These are phyloP conservation scores for Pseudopithomyces maydicus DNA, from an alignment of 2,329 filamentous ascomycete genomes.

Conservation along the genomic window DNA sequence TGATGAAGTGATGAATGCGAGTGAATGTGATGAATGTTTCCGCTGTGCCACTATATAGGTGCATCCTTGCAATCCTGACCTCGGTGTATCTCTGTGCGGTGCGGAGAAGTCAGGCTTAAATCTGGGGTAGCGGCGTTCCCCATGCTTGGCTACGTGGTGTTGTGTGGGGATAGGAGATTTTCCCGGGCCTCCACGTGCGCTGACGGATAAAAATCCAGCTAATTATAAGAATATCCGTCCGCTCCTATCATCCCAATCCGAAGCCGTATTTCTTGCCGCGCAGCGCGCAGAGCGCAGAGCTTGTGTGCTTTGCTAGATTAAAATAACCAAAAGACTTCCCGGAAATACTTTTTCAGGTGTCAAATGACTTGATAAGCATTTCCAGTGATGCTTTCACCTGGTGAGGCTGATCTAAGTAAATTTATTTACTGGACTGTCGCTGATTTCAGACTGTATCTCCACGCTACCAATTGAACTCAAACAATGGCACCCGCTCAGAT, in stretches of 20 bases:
- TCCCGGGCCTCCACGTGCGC: background rate
- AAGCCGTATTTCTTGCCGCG: background rate
- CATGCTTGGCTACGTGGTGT: background rate
- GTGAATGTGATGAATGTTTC: too few species aligned
- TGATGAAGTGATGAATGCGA: too few species aligned
- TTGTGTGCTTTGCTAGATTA: background rate
- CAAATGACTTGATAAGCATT: too few species aligned
- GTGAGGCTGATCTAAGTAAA: background rate
- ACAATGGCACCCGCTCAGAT: background rate
- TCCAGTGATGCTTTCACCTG: too few species aligned
- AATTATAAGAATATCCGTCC: slow-evolving; percentile 9
- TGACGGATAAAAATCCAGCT: slow-evolving; percentile 9
- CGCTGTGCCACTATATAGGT: too few species aligned
- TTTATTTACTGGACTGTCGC: background rate
- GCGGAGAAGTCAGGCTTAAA: background rate
- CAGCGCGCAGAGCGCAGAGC: too few species aligned
- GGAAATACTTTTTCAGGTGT: too few species aligned
- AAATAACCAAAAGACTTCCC: too few species aligned
- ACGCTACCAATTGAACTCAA: too few species aligned
- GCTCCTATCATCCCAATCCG: background rate
- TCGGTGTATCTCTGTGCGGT: too few species aligned
- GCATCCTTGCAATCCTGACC: too few species aligned
- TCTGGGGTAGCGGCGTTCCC: too few species aligned
- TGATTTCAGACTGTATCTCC: background rate
- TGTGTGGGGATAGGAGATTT: background rate